Evolutionary conservation across 768 basidiomycete species (phyloP).

Genomic region (Calocybe indica): DNA sequence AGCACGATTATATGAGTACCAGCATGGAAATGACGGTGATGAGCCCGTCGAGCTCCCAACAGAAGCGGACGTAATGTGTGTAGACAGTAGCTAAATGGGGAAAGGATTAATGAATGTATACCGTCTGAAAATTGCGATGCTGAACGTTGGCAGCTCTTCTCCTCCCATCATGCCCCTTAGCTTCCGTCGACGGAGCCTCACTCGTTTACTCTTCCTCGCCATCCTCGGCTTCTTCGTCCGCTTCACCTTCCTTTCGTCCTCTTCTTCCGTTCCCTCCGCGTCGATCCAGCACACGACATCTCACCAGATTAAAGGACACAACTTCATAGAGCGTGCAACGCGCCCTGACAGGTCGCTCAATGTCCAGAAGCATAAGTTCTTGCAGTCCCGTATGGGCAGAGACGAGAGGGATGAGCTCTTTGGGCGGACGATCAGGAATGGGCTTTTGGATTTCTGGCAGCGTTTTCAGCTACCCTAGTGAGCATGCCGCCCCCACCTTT

Average conservation of each 20-base stretch:
- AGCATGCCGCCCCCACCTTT: conserved; percentile 22
- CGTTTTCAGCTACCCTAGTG: conserved; percentile 90
- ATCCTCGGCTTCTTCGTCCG: conserved; percentile 27
- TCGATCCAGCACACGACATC: conserved; percentile 11
- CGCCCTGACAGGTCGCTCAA: conserved; percentile 75
- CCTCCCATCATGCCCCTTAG: conserved; percentile 29
- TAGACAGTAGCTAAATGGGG: too few species aligned
- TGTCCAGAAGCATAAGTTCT: conserved; percentile 80
- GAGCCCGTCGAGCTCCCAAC: neutral
- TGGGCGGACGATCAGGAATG: conserved; percentile 65
- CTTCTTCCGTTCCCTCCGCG: conserved; percentile 29
- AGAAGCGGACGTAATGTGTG: too few species aligned
- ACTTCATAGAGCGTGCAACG: conserved; percentile 50
- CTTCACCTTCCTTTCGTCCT: conserved; percentile 27
- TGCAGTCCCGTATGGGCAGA: conserved; percentile 84
- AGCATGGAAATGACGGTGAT: neutral
- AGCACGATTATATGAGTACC: conserved; percentile 6
- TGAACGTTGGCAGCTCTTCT: neutral
- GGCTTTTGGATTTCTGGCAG: conserved; percentile 85
- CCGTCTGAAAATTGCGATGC: too few species aligned
- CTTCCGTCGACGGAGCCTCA: conserved; percentile 44
- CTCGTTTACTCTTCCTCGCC: conserved; percentile 33
- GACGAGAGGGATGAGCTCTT: conserved; percentile 83
- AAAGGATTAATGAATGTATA: too few species aligned
- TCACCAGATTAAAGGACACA: conserved; percentile 43